Conservation (phyloP, 2,329 filamentous ascomycete species). For the Tolypocladium ophioglossoides region DNA sequence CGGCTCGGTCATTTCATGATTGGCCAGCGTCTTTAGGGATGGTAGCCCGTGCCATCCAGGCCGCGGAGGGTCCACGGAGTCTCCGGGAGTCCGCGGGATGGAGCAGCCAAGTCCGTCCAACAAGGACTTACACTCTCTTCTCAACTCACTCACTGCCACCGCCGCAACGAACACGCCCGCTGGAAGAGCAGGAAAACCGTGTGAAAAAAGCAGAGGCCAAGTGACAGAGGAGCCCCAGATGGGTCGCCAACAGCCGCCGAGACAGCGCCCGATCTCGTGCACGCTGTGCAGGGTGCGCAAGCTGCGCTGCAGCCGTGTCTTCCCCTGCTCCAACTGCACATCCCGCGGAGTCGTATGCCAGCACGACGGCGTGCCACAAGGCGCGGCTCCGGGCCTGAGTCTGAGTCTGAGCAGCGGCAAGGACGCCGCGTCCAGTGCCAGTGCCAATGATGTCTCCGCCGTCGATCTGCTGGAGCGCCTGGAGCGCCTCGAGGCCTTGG, state of each 20-base stretch:
- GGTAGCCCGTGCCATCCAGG: neutral
- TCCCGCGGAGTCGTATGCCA: conserved; percentile 22
- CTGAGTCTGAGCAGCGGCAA: neutral
- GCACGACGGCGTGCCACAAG: conserved; percentile 6
- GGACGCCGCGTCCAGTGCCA: neutral
- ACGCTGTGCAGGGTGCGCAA: conserved; percentile 23
- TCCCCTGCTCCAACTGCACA: conserved; percentile 25
- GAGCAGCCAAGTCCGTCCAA: neutral
- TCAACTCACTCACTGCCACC: neutral
- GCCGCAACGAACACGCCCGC: neutral
- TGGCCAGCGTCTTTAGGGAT: neutral
- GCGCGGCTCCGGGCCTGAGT: neutral
- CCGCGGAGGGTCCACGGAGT: conserved; percentile 12
- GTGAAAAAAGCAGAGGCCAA: neutral
- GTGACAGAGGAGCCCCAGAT: conserved; percentile 7
- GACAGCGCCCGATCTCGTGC: conserved; percentile 23
- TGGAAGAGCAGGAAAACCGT: neutral
- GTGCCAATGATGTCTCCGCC: conserved; percentile 8
- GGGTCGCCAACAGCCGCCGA: conserved; percentile 17
- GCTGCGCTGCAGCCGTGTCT: conserved; percentile 24
- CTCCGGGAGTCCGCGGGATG: neutral
- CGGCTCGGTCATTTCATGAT: neutral
- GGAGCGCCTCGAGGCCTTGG: conserved; percentile 10
- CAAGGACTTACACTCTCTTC: neutral
- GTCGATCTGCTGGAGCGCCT: conserved; percentile 12